Evolutionary conservation across 331 rosid species (phyloP), one percentile per base, ranked within the genome.

Genomic region (Prunus yedoensis): DNA sequence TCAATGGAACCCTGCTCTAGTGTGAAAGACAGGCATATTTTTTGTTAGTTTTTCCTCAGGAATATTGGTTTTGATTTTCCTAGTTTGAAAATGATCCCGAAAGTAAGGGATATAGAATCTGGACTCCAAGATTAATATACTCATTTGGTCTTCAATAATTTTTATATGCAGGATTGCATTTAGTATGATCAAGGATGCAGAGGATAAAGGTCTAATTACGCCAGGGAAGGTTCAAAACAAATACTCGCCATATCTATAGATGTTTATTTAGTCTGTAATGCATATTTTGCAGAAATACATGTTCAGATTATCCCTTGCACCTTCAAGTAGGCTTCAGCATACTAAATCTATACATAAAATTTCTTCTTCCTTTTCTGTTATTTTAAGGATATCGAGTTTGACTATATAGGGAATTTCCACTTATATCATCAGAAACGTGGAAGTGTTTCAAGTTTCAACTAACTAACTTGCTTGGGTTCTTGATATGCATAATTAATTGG

Each of bases 171-270:
- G 98, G 86, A 90, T 90, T 61, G 94, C 87, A 0, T 69, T 83
- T 51, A 94, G 93, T 76, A 91, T 94, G 98, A 94, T 94, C 68
- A 77, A 90, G 63, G 97, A 94, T 35, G 98, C 97, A 0, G 98
- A 94, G 84, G 93, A 82, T 14, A 89, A 87, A 79, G 96, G 97
- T 38, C 82, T 91, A 18, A 91, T 94, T 62, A 85, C 93, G 3
- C 95, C 92, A 1, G 96, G 98, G 35, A 91, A 94, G 95, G 98
- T 87, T 80, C 63, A 83, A 71, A 68, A 18, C 71, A 41, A 52
- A 69, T 8, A 35, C 51, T 27, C 41, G 77, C 30, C 70, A 58
- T 69, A 71, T 67, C 30, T 38, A 25, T 18, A 14, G 20, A 77
- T 77, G 63, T 64, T 41, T 2, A 2, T 17, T 56, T 47, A 5